Conservation (phyloP, 805 yeast genomes). For the Soucietia sequanensis region DNA sequence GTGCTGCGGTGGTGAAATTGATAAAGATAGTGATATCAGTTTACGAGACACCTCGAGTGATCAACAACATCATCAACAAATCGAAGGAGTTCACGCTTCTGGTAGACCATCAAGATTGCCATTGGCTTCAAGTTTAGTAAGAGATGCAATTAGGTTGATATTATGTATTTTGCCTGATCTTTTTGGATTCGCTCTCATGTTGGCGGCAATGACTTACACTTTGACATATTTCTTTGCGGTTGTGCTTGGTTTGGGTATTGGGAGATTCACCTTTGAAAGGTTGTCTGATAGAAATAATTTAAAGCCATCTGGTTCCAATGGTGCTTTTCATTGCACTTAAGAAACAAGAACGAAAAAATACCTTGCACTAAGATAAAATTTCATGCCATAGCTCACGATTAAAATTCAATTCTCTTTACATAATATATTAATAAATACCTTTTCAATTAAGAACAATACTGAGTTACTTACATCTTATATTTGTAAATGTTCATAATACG, state of each 20-base stretch:
- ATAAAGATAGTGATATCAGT: slow-evolving; percentile 8
- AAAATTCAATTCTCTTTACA: too few relatives aligned
- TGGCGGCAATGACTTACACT: slow-evolving; percentile 73
- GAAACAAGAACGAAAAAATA: too few relatives aligned
- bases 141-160: slow-evolving; percentile 56
- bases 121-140: slow-evolving; percentile 24
- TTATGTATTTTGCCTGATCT: slow-evolving; percentile 62
- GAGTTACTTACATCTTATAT: too few relatives aligned
- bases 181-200: slow-evolving; percentile 71
- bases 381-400: too few relatives aligned
- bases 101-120: slow-evolving; percentile 7
- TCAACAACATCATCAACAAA: slow-evolving; percentile 1
- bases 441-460: too few relatives aligned
- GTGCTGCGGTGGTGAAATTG: slow-evolving; percentile 28
- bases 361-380: too few relatives aligned
- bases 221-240: slow-evolving; percentile 71
- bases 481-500: too few relatives aligned
- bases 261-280: slow-evolving; percentile 69
- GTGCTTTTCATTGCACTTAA: slow-evolving; percentile 6
- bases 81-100: slow-evolving; percentile 5
- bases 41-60: slow-evolving; percentile 1
- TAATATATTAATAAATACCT: too few relatives aligned
- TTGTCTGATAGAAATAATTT: slow-evolving; percentile 36
- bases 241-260: slow-evolving; percentile 65
- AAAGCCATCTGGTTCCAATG: slow-evolving; percentile 7